These are phyloP conservation scores for Gastrolobium villosum DNA, from an alignment of 306 rosid genomes.

Conservation along the genomic window DNA sequence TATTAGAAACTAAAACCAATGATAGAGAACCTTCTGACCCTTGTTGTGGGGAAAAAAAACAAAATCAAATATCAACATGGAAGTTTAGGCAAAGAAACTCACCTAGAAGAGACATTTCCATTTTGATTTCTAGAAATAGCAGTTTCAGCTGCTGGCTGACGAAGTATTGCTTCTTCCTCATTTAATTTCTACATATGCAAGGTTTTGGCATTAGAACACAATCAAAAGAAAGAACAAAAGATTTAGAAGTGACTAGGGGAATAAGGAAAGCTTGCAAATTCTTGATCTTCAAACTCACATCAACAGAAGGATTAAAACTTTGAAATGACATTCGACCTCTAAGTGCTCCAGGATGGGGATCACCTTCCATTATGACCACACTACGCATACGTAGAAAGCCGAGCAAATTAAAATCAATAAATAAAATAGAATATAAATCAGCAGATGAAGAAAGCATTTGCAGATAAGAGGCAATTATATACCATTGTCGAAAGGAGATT, in stretches of 20 bases:
- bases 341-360: constrained; percentile 86
- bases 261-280: constrained; percentile 39
- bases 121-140: constrained; percentile 57
- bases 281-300: constrained; percentile 75
- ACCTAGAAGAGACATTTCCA: constrained; percentile 67
- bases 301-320: constrained; percentile 86
- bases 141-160: constrained; percentile 59
- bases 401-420: neutral
- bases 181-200: constrained; percentile 76
- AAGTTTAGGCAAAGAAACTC: constrained; percentile 30
- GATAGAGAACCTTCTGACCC: neutral
- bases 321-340: constrained; percentile 91
- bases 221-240: constrained; percentile 2
- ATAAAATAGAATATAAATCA: constrained; percentile 12
- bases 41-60: neutral
- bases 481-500: neutral
- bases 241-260: constrained; percentile 2
- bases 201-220: constrained; percentile 48
- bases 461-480: constrained; percentile 27
- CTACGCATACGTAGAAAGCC: constrained; percentile 52
- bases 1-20: constrained; percentile 19
- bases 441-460: constrained; percentile 19
- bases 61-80: neutral
- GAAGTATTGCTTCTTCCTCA: constrained; percentile 62
- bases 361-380: constrained; percentile 87